These are phyloP conservation scores for Pseudogymnoascus sp. DNA, from an alignment of 2,329 filamentous ascomycete genomes.

Conservation along the genomic window DNA sequence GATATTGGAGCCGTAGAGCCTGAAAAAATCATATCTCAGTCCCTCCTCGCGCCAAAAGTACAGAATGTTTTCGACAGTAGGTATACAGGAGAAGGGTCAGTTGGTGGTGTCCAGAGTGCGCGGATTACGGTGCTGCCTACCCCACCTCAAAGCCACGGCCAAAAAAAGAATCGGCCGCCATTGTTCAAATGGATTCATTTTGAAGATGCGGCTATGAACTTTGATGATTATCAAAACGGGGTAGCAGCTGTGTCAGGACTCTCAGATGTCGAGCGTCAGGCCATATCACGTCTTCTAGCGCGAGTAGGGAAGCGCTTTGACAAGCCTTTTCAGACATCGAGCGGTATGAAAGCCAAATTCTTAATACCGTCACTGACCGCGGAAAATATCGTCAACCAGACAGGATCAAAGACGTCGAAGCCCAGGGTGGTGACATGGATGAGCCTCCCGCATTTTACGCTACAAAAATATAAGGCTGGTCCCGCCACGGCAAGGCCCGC, in stretches of 20 bases:
- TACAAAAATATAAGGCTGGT: conserved; percentile 35
- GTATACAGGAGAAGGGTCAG: conserved; percentile 6
- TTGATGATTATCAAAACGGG: not conserved
- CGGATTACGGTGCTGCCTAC: not conserved
- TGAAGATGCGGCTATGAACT: conserved; percentile 6
- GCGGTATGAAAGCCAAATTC: conserved; percentile 12
- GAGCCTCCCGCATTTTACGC: conserved; percentile 37
- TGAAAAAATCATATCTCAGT: not conserved
- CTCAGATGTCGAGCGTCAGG: conserved; percentile 11
- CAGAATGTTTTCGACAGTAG: not conserved
- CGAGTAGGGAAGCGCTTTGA: conserved; percentile 14
- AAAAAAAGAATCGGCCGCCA: not conserved
- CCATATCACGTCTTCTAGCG: conserved; percentile 14
- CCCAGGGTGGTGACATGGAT: conserved; percentile 16
- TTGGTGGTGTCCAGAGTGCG: conserved; percentile 3
- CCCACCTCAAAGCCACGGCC: not conserved
- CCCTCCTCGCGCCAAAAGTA: not conserved
- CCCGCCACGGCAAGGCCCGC: conserved; percentile 23
- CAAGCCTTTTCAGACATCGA: conserved; percentile 15
- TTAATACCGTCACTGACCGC: conserved; percentile 16
- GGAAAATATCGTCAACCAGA: conserved; percentile 12
- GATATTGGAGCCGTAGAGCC: not conserved
- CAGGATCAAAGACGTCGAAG: conserved; percentile 5
- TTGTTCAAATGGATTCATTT: conserved; percentile 8
- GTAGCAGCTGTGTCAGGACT: conserved; percentile 8